A percentile compares a stretch with the other conserved stretches of the same genome.
These are phyloP conservation scores for Malus hybrid DNA, from an alignment of 331 rosid species.

Conservation along the genomic window DNA sequence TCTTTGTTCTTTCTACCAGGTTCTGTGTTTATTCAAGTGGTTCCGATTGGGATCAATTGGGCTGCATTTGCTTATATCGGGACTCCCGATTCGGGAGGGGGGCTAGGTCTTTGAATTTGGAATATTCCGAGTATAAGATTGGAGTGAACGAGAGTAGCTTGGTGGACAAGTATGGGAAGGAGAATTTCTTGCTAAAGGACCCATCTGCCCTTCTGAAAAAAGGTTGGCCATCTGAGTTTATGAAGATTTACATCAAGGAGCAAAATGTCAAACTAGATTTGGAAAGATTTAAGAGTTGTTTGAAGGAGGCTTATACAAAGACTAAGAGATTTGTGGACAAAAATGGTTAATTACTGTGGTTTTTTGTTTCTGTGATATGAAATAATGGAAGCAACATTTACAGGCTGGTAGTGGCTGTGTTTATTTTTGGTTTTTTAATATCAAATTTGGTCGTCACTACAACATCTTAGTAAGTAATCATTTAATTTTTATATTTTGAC, in stretches of 20 bases:
- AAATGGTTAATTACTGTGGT: background rate
- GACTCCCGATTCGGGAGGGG: slow-evolving; percentile 14
- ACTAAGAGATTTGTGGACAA: background rate
- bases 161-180: slow-evolving; percentile 23
- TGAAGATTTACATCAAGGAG: slow-evolving; percentile 9
- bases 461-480: too few relatives aligned
- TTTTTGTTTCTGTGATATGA: too few relatives aligned
- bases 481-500: too few relatives aligned
- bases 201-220: slow-evolving; percentile 10
- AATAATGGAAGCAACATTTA: too few relatives aligned
- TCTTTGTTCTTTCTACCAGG: slow-evolving; percentile 37
- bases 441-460: too few relatives aligned
- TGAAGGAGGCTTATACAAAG: background rate
- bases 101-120: slow-evolving; percentile 16
- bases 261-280: background rate
- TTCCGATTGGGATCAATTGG: slow-evolving; percentile 45
- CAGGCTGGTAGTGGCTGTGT: too few relatives aligned
- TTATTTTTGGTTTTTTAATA: too few relatives aligned
- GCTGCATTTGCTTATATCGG: slow-evolving; percentile 15
- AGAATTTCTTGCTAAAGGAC: slow-evolving; percentile 22
- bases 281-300: background rate
- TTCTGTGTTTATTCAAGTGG: slow-evolving; percentile 40
- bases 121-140: slow-evolving; percentile 41
- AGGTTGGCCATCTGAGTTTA: background rate
- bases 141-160: slow-evolving; percentile 44